These are phyloP conservation scores for Lactarius trivialis DNA, from an alignment of 768 basidiomycete species.

Conservation along the genomic window DNA sequence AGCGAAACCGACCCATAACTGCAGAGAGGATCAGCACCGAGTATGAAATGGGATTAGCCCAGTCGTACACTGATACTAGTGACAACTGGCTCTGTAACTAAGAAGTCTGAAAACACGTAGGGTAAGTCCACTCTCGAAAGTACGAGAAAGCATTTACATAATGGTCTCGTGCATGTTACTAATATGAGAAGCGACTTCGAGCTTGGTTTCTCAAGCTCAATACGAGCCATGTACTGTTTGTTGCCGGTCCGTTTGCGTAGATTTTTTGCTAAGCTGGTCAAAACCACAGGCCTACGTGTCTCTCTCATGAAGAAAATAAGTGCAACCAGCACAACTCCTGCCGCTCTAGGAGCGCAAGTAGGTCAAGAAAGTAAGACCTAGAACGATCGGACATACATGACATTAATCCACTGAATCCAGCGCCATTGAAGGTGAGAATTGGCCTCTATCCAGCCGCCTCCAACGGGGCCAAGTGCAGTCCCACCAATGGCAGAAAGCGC, in stretches of 20 bases:
- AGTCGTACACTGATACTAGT: slow-evolving; percentile 58
- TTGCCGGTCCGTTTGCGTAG: slow-evolving; percentile 63
- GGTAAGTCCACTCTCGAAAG: not conserved
- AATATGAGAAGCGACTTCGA: slow-evolving; percentile 55
- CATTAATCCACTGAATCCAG: slow-evolving; percentile 80
- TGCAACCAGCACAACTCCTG: slow-evolving; percentile 43
- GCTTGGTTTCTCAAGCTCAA: slow-evolving; percentile 55
- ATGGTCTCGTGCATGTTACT: slow-evolving; percentile 64
- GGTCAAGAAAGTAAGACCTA: slow-evolving; percentile 1
- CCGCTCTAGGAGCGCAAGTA: slow-evolving; percentile 36
- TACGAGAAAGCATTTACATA: slow-evolving; percentile 43
- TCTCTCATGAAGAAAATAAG: slow-evolving; percentile 59
- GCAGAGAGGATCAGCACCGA: not conserved
- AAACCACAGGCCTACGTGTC: slow-evolving; percentile 65
- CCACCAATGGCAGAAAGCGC: slow-evolving; percentile 53
- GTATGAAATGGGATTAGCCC: not conserved
- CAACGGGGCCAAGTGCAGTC: slow-evolving; percentile 56
- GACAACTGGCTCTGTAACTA: slow-evolving; percentile 70
- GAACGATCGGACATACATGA: slow-evolving; percentile 40
- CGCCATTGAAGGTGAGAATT: slow-evolving; percentile 57
- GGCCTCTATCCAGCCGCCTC: slow-evolving; percentile 62
- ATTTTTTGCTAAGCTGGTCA: slow-evolving; percentile 56
- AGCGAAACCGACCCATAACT: slow-evolving; percentile 68
- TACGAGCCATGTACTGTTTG: slow-evolving; percentile 50
- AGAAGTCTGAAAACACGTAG: slow-evolving; percentile 39